Evolutionary conservation across 306 rosid species (phyloP).

Genomic region (Castanea crenata): DNA sequence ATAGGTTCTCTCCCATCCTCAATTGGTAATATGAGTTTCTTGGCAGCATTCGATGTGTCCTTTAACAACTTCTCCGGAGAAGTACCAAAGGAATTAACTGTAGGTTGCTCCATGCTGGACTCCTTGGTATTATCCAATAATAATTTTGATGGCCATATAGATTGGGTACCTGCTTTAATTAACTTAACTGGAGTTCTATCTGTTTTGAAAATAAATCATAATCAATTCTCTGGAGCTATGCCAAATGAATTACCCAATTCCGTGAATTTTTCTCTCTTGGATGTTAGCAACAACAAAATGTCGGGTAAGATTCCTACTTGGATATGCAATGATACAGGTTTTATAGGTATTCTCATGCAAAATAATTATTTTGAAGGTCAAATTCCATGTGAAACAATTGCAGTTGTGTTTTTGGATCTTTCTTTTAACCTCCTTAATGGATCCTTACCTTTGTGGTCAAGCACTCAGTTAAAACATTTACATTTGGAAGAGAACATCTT

Average conservation of each 20-base stretch:
- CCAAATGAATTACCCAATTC: not conserved
- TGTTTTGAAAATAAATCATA: not conserved
- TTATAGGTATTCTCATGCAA: not conserved
- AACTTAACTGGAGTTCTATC: not conserved
- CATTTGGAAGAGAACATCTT: no score
- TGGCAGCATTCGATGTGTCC: not conserved
- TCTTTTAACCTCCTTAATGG: slow-evolving; percentile 10
- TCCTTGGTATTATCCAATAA: not conserved
- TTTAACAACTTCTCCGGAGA: not conserved
- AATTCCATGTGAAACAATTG: not conserved
- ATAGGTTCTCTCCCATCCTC: no score
- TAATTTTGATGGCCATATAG: not conserved
- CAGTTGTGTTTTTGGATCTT: not conserved
- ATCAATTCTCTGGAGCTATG: not conserved
- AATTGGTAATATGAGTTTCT: not conserved
- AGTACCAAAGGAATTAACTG: not conserved
- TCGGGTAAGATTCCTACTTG: not conserved
- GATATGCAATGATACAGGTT: no score
- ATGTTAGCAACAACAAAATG: not conserved
- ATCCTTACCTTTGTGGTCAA: slow-evolving; percentile 1
- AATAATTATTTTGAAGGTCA: not conserved
- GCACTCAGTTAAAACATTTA: not conserved
- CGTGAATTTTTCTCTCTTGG: fast-evolving
- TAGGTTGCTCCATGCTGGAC: fast-evolving
- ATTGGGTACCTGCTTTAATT: not conserved